These are phyloP conservation scores for Opeltia flavorubescens DNA, from an alignment of 495 filamentous ascomycete genomes.

Conservation along the genomic window DNA sequence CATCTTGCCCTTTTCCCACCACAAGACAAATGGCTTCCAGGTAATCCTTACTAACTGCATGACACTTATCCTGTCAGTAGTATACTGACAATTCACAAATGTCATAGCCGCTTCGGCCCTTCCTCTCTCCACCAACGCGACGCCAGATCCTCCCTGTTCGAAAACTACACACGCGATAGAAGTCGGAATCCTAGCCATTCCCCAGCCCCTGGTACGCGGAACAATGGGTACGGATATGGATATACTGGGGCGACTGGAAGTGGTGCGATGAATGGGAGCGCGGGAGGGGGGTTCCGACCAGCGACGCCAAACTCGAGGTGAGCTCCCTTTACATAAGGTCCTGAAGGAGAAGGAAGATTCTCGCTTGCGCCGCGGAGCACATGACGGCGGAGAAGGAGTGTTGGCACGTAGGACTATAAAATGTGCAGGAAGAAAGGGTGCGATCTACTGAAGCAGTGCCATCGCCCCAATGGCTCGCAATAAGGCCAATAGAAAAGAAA, in stretches of 20 bases:
- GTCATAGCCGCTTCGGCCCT: slow-evolving; percentile 37
- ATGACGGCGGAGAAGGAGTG: not conserved
- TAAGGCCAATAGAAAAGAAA: not conserved
- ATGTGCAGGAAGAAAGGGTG: not conserved
- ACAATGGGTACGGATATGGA: slow-evolving; percentile 32
- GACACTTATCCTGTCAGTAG: too few relatives aligned
- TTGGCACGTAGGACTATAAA: not conserved
- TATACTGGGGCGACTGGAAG: slow-evolving; percentile 40
- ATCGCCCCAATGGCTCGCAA: not conserved
- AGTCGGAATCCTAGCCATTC: slow-evolving; percentile 32
- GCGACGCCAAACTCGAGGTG: slow-evolving; percentile 81
- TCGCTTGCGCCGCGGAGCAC: too few relatives aligned
- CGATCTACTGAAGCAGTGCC: not conserved
- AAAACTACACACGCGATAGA: slow-evolving; percentile 59
- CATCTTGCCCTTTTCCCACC: not conserved
- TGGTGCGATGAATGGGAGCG: slow-evolving; percentile 18
- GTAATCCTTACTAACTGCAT: not conserved
- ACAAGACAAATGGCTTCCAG: slow-evolving; percentile 1
- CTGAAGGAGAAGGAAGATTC: not conserved
- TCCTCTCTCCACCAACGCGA: slow-evolving; percentile 67
- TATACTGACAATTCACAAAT: not conserved
- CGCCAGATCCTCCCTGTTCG: slow-evolving; percentile 79
- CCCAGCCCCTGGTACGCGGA: slow-evolving; percentile 38
- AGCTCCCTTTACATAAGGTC: slow-evolving; percentile 9
- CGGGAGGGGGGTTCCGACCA: slow-evolving; percentile 29